These are phyloP conservation scores for Fusarium xylarioides DNA, from an alignment of 2,329 filamentous ascomycete species.

Conservation along the genomic window DNA sequence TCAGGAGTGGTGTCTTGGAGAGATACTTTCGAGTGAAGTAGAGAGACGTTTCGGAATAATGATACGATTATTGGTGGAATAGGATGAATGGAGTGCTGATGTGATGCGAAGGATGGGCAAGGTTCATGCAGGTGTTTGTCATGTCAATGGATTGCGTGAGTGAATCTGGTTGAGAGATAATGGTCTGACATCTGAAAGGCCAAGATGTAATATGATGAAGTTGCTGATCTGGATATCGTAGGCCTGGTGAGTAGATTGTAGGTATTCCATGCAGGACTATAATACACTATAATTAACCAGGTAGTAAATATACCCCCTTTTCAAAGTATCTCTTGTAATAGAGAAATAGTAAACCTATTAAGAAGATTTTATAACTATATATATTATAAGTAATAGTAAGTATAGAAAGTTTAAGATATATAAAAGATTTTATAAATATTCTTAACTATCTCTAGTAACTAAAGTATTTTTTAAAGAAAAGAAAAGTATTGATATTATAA, in stretches of 20 bases:
- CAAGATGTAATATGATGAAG: neutral
- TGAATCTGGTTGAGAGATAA: neutral
- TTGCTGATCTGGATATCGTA: neutral
- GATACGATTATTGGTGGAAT: neutral
- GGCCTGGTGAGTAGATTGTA: accelerated
- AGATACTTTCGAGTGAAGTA: neutral
- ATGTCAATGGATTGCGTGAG: neutral
- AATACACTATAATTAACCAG: accelerated
- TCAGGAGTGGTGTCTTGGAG: neutral
- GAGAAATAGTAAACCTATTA: neutral
- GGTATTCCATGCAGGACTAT: neutral
- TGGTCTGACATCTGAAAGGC: neutral
- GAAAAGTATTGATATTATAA: neutral
- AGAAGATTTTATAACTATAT: neutral
- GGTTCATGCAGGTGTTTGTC: neutral
- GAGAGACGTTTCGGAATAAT: neutral
- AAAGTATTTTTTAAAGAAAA: neutral
- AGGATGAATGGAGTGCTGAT: neutral
- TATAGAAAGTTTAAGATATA: no score
- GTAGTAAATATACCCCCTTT: accelerated
- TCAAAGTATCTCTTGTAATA: no score
- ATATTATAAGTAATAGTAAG: neutral
- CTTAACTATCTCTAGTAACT: neutral
- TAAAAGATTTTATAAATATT: no score
- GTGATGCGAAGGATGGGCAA: neutral